Percentiles rank a stretch among this genome's conserved stretches.
Conservation (phyloP, 2,329 filamentous ascomycete species). For the Fusarium penzigii region DNA sequence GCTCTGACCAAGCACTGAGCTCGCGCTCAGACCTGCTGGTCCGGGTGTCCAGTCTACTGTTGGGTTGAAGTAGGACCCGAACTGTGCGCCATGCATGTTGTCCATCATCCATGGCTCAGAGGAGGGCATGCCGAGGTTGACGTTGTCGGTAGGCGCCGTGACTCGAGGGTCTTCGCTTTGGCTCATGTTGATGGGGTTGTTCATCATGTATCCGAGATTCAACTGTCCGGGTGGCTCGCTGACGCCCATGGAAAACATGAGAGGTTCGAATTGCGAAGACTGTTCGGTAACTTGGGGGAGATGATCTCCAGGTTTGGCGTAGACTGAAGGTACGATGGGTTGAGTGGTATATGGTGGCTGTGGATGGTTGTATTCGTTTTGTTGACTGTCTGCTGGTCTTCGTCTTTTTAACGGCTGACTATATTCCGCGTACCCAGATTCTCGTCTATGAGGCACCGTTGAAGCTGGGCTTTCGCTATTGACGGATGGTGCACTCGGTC, state of each 20-base stretch:
- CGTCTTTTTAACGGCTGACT: constrained; percentile 32
- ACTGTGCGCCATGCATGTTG: constrained; percentile 19
- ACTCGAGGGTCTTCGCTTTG: constrained; percentile 13
- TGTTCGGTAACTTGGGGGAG: constrained; percentile 16
- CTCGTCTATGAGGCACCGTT: constrained; percentile 33
- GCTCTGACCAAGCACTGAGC: constrained; percentile 29
- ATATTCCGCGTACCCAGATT: constrained; percentile 28
- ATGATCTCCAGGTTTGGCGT: neutral
- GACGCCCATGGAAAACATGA: constrained; percentile 30
- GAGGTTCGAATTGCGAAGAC: constrained; percentile 21
- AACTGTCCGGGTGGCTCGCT: constrained; percentile 24
- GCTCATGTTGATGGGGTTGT: constrained; percentile 31
- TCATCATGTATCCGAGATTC: constrained; percentile 31
- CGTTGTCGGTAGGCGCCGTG: constrained; percentile 20
- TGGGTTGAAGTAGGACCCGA: constrained; percentile 25
- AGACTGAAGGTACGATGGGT: no score
- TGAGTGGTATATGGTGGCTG: constrained; percentile 25
- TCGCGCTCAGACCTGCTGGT: constrained; percentile 32
- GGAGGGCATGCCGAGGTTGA: constrained; percentile 28
- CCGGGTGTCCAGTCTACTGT: constrained; percentile 29
- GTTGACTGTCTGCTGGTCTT: constrained; percentile 28
- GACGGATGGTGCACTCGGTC: constrained; percentile 12
- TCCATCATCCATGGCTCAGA: constrained; percentile 32
- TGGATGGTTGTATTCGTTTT: constrained; percentile 33
- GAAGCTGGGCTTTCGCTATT: constrained; percentile 22